phyloP scores from a whole-genome alignment of 2,329 filamentous ascomycete genomes.

The Diaporthe caulivora region DNA sequence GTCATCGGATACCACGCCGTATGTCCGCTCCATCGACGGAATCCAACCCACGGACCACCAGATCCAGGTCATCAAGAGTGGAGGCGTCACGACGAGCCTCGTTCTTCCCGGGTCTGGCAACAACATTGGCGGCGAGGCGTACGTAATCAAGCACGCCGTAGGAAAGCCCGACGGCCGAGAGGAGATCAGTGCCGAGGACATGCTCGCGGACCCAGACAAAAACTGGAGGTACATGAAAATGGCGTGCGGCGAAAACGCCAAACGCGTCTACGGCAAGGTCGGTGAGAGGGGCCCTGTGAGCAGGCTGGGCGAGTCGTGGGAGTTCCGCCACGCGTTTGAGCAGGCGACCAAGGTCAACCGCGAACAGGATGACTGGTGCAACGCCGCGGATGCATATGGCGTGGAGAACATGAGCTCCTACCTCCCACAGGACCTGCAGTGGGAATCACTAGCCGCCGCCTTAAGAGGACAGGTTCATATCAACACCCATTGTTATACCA shows the following conservation, averaged over 20 bases:
- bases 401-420: constrained; percentile 66
- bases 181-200: constrained; percentile 72
- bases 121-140: constrained; percentile 80
- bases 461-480: constrained; percentile 76
- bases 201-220: constrained; percentile 75
- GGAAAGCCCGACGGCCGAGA: constrained; percentile 69
- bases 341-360: constrained; percentile 68
- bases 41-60: constrained; percentile 74
- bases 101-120: constrained; percentile 78
- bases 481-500: constrained; percentile 80
- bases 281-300: constrained; percentile 69
- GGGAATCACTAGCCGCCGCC: constrained; percentile 73
- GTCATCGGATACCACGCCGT: constrained; percentile 74
- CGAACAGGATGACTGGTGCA: constrained; percentile 77
- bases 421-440: constrained; percentile 71
- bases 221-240: constrained; percentile 82
- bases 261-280: constrained; percentile 68
- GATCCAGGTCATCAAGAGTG: constrained; percentile 77
- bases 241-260: constrained; percentile 80
- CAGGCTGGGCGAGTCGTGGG: constrained; percentile 76
- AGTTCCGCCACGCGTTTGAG: constrained; percentile 77
- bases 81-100: constrained; percentile 77
- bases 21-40: constrained; percentile 75
- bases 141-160: constrained; percentile 76
- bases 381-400: constrained; percentile 63